Evolutionary conservation across 345 rosid genomes (phyloP).

Genomic region (Kandelia obovata): DNA sequence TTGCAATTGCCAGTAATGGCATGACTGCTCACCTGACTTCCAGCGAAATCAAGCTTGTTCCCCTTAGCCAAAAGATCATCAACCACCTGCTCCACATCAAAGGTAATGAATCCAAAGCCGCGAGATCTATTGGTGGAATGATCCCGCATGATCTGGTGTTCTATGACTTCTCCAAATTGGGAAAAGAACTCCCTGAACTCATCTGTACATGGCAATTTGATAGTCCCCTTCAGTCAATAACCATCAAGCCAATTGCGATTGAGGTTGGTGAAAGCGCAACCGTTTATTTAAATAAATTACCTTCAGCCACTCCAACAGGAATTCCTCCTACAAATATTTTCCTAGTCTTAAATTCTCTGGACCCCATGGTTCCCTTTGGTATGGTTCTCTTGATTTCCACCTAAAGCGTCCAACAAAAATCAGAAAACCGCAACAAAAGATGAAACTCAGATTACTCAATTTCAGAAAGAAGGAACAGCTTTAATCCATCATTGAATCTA

Average conservation of each 20-base stretch:
- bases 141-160: slow-evolving; percentile 35
- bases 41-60: slow-evolving; percentile 28
- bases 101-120: slow-evolving; percentile 36
- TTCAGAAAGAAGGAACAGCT: background rate
- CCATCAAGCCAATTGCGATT: background rate
- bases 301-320: slow-evolving; percentile 70
- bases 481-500: background rate
- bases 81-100: slow-evolving; percentile 27
- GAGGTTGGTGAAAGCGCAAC: background rate
- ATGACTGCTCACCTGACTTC: slow-evolving; percentile 24
- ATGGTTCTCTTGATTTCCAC: slow-evolving; percentile 95
- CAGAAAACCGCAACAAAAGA: background rate
- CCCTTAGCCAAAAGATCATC: slow-evolving; percentile 32
- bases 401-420: slow-evolving; percentile 24
- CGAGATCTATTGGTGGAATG: slow-evolving; percentile 37
- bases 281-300: slow-evolving; percentile 25
- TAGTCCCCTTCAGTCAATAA: background rate
- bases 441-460: background rate
- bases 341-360: slow-evolving; percentile 76
- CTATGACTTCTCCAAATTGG: slow-evolving; percentile 26
- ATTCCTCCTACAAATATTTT: slow-evolving; percentile 96
- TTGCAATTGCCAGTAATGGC: background rate
- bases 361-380: slow-evolving; percentile 72
- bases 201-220: slow-evolving; percentile 14
- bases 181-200: slow-evolving; percentile 33